Percentiles rank a stretch among this genome's conserved stretches.
phyloP scores from a whole-genome alignment of 164 flowering plant genomes.

The Malania oleifera region DNA sequence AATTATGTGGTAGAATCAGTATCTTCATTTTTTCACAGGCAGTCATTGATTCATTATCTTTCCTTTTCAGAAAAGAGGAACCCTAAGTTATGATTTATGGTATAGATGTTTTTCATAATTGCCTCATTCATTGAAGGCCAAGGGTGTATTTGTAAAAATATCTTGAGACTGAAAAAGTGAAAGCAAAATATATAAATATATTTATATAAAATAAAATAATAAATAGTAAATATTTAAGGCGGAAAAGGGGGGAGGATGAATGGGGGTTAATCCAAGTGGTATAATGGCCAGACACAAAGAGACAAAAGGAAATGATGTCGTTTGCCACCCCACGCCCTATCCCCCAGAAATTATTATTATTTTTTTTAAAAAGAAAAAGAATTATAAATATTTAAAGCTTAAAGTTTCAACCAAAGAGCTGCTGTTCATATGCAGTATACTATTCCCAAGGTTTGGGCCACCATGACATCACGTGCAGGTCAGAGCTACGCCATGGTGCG shows the following conservation, averaged over 20 bases:
- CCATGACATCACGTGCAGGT: constrained; percentile 22
- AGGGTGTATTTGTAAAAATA: too few relatives aligned
- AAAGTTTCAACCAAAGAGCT: neutral
- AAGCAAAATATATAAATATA: too few relatives aligned
- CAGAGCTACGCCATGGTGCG: constrained; percentile 4
- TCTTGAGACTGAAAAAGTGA: too few relatives aligned
- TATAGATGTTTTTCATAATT: too few relatives aligned
- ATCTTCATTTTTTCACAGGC: too few relatives aligned
- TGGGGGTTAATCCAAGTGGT: constrained; percentile 12
- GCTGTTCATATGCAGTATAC: constrained; percentile 12
- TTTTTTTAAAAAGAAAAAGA: neutral
- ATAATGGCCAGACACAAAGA: constrained; percentile 30
- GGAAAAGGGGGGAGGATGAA: neutral
- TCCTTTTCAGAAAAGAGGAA: too few relatives aligned
- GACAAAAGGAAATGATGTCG: constrained; percentile 49
- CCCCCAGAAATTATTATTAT: neutral
- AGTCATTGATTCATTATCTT: too few relatives aligned
- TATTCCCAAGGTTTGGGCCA: constrained; percentile 17
- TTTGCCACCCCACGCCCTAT: constrained; percentile 28
- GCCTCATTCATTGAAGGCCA: too few relatives aligned
- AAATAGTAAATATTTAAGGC: too few relatives aligned
- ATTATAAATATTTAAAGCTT: neutral
- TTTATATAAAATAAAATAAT: too few relatives aligned
- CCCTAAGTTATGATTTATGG: too few relatives aligned
- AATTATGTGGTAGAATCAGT: too few relatives aligned